Evolutionary conservation across 2,329 filamentous ascomycete species (phyloP), one percentile per base, ranked within the genome.

Genomic region (Mycosphaerella arachidis): DNA sequence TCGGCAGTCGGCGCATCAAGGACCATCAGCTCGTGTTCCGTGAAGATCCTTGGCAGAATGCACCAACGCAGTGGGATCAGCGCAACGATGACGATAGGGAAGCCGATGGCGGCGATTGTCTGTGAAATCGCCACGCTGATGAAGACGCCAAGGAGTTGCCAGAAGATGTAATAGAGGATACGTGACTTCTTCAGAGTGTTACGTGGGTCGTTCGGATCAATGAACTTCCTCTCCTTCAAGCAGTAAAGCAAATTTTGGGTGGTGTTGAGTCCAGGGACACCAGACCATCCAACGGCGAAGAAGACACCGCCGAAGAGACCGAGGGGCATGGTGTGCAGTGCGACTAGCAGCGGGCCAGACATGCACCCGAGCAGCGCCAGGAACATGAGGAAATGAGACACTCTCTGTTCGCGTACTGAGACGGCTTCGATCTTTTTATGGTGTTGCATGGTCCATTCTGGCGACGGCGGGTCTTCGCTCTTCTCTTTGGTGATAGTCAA

Each of bases 31-130:
- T 85, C 82, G 18, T 77, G 63, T 5, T 73, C 67, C 0, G 73
- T 75, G 62, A 85, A 84, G 71, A 81, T 81, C 16, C 72, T 66
- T 0, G 83, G 82, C 63, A 85, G 70, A 0, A 81, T 56, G 56
- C 77, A 74, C 61, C 78, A 81, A 3, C 82, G 73, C 31, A 84
- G 66, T 0, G 84, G 84, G 7, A 86, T 84, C 18, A 85, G 74
- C 4, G 80, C 70, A 18, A 83, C 75, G 60, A 86, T 84, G 55
- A 85, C 77, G 13, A 86, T 77, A 0, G 84, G 84, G 62, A 86
- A 86, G 0, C 82, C 81, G 64, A 86, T 84, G 0, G 82, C 84
- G 0, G 81, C 84, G 27, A 85, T 81, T 0, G 83, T 86, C 68
- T 85, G 82, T 1, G 82, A 84, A 55, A 86, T 82, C 0, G 81